Evolutionary conservation across 169 alveolate genomes (phyloP).

Genomic region (Plasmodium knowlesi): DNA sequence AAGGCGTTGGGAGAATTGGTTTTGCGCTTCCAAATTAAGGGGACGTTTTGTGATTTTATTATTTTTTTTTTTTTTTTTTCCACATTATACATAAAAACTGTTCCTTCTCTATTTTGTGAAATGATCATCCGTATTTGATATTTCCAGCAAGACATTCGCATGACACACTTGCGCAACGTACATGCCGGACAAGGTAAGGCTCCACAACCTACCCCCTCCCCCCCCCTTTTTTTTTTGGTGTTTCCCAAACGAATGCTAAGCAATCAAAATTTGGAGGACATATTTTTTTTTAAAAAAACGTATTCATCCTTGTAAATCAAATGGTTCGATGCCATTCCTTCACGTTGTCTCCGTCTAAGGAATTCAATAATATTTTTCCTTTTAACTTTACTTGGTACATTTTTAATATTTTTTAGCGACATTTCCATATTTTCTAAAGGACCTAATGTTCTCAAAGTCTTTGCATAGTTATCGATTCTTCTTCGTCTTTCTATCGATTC

Average conservation of each 20-base stretch:
- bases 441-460: background rate
- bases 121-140: background rate
- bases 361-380: constrained; percentile 1
- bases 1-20: background rate
- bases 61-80: background rate
- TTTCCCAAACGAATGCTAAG: background rate
- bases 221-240: too few species aligned
- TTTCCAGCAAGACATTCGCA: background rate
- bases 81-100: background rate
- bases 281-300: background rate
- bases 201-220: background rate
- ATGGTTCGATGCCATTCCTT: background rate
- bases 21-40: background rate
- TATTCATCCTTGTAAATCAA: constrained; percentile 1
- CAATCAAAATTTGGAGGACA: background rate
- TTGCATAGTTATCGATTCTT: constrained; percentile 9
- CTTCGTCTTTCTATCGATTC: constrained; percentile 19
- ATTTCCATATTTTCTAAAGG: background rate
- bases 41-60: background rate
- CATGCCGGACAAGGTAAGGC: background rate
- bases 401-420: background rate
- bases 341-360: constrained; percentile 5
- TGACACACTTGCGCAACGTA: background rate
- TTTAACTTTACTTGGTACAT: constrained; percentile 22
- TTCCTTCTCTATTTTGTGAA: background rate